Evolutionary conservation across 352 stramenopile genomes (phyloP).

Genomic region (Phytopythium delawarense): DNA sequence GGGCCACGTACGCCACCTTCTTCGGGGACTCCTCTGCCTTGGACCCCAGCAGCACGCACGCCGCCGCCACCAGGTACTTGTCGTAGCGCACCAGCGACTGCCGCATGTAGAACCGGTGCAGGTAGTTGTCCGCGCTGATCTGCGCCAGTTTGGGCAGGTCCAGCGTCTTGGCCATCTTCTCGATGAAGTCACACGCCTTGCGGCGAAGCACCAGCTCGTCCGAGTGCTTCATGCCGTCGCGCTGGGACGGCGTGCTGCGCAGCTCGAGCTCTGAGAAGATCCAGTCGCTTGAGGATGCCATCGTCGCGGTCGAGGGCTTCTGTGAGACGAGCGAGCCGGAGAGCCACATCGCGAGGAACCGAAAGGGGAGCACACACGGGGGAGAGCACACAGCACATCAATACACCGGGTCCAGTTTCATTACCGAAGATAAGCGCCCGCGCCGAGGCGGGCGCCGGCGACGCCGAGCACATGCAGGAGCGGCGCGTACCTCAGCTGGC

Average conservation of each 20-base stretch:
- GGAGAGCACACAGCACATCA: constrained; percentile 9
- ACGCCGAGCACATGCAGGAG: not conserved
- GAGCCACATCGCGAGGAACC: constrained; percentile 2
- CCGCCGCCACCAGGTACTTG: constrained; percentile 76
- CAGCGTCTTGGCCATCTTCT: constrained; percentile 78
- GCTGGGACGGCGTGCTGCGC: constrained; percentile 53
- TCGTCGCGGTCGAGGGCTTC: not conserved
- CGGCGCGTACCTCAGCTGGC: constrained; percentile 8
- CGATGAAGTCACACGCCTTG: constrained; percentile 81
- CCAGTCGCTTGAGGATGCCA: constrained; percentile 59
- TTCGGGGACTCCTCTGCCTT: constrained; percentile 84
- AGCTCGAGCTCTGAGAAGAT: constrained; percentile 77
- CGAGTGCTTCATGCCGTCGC: constrained; percentile 70
- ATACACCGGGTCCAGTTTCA: constrained; percentile 8
- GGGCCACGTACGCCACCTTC: constrained; percentile 74
- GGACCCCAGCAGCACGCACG: constrained; percentile 76
- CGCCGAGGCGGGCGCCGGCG: not conserved
- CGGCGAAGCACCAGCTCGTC: constrained; percentile 70
- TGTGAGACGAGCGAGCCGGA: constrained; percentile 5
- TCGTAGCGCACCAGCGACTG: constrained; percentile 85
- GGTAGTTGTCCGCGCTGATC: constrained; percentile 80
- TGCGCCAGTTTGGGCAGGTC: constrained; percentile 80
- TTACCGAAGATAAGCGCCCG: constrained; percentile 6
- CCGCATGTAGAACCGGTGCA: constrained; percentile 87
- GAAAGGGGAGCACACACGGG: constrained; percentile 3